Percentiles rank a stretch among this genome's conserved stretches.
These are phyloP conservation scores for Litsea cubeba DNA, from an alignment of 164 flowering plant species.

Conservation along the genomic window DNA sequence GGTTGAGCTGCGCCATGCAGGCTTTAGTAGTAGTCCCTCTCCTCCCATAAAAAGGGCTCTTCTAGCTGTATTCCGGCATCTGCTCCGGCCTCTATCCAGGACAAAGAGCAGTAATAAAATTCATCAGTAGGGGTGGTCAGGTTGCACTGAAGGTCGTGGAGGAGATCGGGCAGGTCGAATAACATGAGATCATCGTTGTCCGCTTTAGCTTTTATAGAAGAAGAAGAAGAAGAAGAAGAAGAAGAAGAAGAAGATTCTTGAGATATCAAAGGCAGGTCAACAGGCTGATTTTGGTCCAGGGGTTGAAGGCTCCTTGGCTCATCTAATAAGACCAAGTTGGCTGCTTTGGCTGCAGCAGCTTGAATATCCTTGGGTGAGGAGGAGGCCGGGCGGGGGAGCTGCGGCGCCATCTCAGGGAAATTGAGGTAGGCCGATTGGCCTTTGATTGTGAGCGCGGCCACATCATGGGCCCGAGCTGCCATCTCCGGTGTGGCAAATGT, in stretches of 20 bases:
- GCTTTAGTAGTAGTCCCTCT: not conserved
- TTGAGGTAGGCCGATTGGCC: slow-evolving; percentile 49
- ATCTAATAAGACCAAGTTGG: slow-evolving; percentile 21
- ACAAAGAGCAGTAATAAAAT: slow-evolving; percentile 2
- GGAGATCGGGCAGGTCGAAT: slow-evolving; percentile 31
- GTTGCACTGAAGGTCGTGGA: slow-evolving; percentile 9
- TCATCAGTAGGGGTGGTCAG: slow-evolving; percentile 6
- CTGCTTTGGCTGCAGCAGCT: slow-evolving; percentile 50
- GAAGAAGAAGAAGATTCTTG: slow-evolving; percentile 8
- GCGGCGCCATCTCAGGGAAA: slow-evolving; percentile 45
- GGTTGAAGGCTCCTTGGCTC: not conserved
- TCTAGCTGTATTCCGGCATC: slow-evolving; percentile 14
- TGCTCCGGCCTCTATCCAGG: slow-evolving; percentile 8
- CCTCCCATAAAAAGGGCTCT: not conserved
- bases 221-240: not conserved
- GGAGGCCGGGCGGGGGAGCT: slow-evolving; percentile 46
- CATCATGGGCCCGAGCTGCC: slow-evolving; percentile 75
- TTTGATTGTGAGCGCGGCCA: slow-evolving; percentile 52
- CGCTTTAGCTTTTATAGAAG: not conserved
- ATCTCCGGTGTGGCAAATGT: slow-evolving; percentile 55
- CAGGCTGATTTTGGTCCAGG: not conserved
- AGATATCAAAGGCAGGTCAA: slow-evolving; percentile 1
- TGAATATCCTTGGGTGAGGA: slow-evolving; percentile 50
- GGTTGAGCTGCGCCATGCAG: not conserved
- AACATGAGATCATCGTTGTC: slow-evolving; percentile 8